phyloP scores from a whole-genome alignment of 225 moss, liverwort and hornwort genomes.

The Neckera pumila region DNA sequence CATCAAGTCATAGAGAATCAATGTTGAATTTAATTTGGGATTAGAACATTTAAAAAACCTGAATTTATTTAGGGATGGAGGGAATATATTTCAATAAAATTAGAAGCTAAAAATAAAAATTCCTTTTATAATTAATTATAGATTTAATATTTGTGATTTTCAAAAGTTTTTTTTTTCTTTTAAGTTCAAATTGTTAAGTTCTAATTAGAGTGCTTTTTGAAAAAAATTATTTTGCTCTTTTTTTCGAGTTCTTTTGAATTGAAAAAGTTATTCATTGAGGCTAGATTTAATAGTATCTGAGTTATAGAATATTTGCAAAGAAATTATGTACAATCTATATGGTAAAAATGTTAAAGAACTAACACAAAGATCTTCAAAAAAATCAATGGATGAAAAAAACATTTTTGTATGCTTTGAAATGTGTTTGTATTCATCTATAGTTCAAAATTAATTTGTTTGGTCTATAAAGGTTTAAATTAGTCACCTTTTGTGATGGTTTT shows the following conservation, averaged over 20 bases:
- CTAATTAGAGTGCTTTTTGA: background rate
- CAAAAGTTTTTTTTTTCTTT: too few species aligned
- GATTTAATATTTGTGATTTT: background rate
- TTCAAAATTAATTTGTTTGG: too few species aligned
- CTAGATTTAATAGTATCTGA: too few species aligned
- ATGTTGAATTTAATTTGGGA: too few species aligned
- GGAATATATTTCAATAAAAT: background rate
- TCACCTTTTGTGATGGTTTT: background rate
- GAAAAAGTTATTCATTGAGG: background rate
- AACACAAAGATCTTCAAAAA: too few species aligned
- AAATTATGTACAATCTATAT: background rate
- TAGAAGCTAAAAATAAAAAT: too few species aligned
- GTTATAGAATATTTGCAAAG: background rate
- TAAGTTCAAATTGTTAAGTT: background rate
- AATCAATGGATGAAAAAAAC: too few species aligned
- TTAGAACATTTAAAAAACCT: too few species aligned
- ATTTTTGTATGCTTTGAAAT: fast-evolving
- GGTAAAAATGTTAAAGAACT: background rate
- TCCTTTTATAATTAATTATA: too few species aligned
- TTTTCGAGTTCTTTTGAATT: background rate
- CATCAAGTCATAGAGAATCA: too few species aligned
- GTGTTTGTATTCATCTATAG: too few species aligned
- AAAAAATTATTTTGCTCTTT: background rate
- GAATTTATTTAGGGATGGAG: too few species aligned
- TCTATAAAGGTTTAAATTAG: background rate